Percentiles rank a stretch among this genome's conserved stretches.
phyloP scores from a whole-genome alignment of 2,329 filamentous ascomycete genomes.

The Gaeumannomyces sp. region DNA sequence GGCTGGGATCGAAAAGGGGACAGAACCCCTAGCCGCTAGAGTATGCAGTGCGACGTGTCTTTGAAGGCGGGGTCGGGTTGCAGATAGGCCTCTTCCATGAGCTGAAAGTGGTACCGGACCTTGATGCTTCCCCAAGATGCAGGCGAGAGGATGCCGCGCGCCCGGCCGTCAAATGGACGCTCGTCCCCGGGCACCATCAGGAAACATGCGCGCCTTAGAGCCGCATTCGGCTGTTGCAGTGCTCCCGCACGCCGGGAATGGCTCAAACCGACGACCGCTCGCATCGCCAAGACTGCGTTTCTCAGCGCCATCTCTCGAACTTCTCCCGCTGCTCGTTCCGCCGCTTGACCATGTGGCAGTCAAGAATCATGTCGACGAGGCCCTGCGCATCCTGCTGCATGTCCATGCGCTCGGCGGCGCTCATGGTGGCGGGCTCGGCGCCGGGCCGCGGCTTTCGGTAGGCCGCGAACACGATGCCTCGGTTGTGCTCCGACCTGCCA shows the following conservation, averaged over 20 bases:
- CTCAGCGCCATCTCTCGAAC: background rate
- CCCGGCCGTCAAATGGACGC: too few relatives aligned
- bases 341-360: conserved; percentile 31
- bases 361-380: conserved; percentile 46
- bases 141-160: background rate
- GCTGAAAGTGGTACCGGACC: too few relatives aligned
- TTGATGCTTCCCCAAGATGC: background rate
- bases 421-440: conserved; percentile 28
- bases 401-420: conserved; percentile 36
- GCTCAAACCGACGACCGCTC: background rate
- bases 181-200: too few relatives aligned
- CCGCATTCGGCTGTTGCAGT: too few relatives aligned
- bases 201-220: too few relatives aligned
- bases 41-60: background rate
- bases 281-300: background rate
- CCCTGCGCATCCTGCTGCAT: conserved; percentile 45
- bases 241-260: too few relatives aligned
- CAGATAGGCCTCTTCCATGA: background rate
- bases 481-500: conserved; percentile 26
- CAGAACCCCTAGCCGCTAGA: background rate
- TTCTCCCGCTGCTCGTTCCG: conserved; percentile 7
- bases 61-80: background rate
- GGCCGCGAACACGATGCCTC: conserved; percentile 51
- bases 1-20: too few relatives aligned
- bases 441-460: conserved; percentile 40